These are phyloP conservation scores for Halophytophthora polymorphica DNA, from an alignment of 352 stramenopile genomes.

Conservation along the genomic window DNA sequence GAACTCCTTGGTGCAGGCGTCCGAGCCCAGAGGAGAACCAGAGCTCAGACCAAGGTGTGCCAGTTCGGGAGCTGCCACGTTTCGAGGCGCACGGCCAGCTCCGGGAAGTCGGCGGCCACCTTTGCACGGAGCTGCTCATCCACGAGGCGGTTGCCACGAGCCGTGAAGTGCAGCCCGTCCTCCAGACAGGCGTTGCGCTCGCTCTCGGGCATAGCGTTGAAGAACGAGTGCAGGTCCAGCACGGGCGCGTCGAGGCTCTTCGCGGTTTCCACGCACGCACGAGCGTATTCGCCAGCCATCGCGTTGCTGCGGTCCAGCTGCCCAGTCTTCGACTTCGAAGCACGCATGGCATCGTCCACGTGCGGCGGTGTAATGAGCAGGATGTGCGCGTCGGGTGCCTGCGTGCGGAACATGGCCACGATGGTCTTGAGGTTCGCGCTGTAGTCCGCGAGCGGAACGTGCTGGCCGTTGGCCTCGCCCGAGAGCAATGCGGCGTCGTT, in stretches of 20 bases:
- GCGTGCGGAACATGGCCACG: slow-evolving; percentile 15
- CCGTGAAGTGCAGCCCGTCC: slow-evolving; percentile 59
- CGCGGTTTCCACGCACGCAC: slow-evolving; percentile 37
- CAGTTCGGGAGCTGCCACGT: slow-evolving; percentile 35
- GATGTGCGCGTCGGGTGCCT: slow-evolving; percentile 27
- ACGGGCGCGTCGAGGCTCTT: slow-evolving; percentile 18
- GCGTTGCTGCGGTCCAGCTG: slow-evolving; percentile 44
- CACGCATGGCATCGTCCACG: slow-evolving; percentile 39
- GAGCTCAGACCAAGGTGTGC: slow-evolving; percentile 7
- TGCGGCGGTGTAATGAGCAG: slow-evolving; percentile 57
- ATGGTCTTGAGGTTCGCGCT: slow-evolving; percentile 36
- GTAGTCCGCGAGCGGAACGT: slow-evolving; percentile 51
- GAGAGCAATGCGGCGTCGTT: slow-evolving; percentile 55
- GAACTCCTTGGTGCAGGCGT: too few relatives aligned
- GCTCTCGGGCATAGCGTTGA: slow-evolving; percentile 30
- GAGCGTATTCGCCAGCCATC: slow-evolving; percentile 37
- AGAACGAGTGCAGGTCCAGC: slow-evolving; percentile 47
- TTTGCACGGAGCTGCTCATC: slow-evolving; percentile 31
- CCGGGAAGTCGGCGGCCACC: slow-evolving; percentile 28
- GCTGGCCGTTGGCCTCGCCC: slow-evolving; percentile 22
- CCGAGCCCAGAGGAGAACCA: too few relatives aligned
- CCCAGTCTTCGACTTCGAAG: slow-evolving; percentile 5
- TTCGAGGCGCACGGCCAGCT: slow-evolving; percentile 23
- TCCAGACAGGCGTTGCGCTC: slow-evolving; percentile 33
- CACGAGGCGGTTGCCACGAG: slow-evolving; percentile 44